These are phyloP conservation scores for Bombardia bombarda DNA, from an alignment of 495 filamentous ascomycete species.

Conservation along the genomic window DNA sequence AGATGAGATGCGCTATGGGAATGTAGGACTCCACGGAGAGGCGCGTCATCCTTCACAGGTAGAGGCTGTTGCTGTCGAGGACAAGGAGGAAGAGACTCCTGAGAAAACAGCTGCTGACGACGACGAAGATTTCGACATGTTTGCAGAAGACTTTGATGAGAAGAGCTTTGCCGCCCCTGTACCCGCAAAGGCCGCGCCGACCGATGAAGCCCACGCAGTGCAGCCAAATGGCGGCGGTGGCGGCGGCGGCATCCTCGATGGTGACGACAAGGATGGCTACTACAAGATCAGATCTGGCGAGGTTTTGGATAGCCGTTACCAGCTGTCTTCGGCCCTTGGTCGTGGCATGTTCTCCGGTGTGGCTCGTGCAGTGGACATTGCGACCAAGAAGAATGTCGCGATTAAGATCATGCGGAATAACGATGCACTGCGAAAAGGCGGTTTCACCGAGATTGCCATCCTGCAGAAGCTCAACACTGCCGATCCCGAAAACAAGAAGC, in stretches of 20 bases:
- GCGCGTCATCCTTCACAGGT: slow-evolving; percentile 14
- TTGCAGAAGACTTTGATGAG: slow-evolving; percentile 81
- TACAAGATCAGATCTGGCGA: slow-evolving; percentile 89
- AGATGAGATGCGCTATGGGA: slow-evolving; percentile 53
- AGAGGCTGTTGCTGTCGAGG: slow-evolving; percentile 13
- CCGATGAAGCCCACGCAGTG: slow-evolving; percentile 11
- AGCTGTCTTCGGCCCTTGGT: slow-evolving; percentile 78
- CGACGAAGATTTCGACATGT: slow-evolving; percentile 85
- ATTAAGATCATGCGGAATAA: slow-evolving; percentile 95
- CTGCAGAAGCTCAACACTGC: slow-evolving; percentile 72
- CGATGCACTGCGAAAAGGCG: slow-evolving; percentile 85
- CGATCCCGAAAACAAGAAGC: slow-evolving; percentile 86
- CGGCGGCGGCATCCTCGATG: slow-evolving; percentile 78
- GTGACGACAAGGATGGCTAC: slow-evolving; percentile 90
- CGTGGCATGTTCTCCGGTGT: slow-evolving; percentile 95
- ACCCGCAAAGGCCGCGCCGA: slow-evolving; percentile 30
- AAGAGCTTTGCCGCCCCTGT: slow-evolving; percentile 71
- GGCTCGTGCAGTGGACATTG: slow-evolving; percentile 78
- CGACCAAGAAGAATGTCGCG: slow-evolving; percentile 63
- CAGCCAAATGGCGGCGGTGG: slow-evolving; percentile 32
- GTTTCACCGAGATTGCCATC: slow-evolving; percentile 90
- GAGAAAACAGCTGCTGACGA: slow-evolving; percentile 14
- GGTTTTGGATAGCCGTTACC: slow-evolving; percentile 79
- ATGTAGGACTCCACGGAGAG: slow-evolving; percentile 40
- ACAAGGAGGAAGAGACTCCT: slow-evolving; percentile 21